Conservation (phyloP, 129 eudicot species). For the Escallonia rubra region DNA sequence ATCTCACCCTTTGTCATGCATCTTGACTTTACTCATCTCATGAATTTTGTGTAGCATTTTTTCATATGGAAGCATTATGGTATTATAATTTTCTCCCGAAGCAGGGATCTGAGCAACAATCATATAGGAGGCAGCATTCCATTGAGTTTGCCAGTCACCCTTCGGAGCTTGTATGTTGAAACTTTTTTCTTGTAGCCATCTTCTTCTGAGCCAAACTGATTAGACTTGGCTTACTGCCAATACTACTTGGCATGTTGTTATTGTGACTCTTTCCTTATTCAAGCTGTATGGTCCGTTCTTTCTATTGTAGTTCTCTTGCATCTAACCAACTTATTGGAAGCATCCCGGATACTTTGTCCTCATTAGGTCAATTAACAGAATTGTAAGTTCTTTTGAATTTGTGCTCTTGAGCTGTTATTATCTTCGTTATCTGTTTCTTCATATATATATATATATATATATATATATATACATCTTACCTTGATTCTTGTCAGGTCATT, state of each 20-base stretch:
- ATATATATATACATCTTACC: too few species aligned
- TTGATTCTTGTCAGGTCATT: constrained; percentile 44
- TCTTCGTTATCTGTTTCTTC: neutral
- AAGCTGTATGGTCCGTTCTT: neutral
- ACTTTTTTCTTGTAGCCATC: neutral
- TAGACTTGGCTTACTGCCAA: neutral
- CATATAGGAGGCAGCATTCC: constrained; percentile 89
- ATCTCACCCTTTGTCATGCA: neutral
- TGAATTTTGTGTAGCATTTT: neutral
- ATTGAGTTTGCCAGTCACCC: constrained; percentile 63
- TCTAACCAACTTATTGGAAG: constrained; percentile 69
- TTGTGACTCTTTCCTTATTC: constrained; percentile 2
- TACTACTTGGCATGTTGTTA: neutral
- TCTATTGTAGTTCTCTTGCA: constrained; percentile 47
- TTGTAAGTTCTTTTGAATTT: constrained; percentile 47
- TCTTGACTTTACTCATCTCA: neutral
- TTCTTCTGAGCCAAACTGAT: neutral
- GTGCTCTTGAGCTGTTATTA: neutral
- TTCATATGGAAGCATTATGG: neutral
- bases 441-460: too few species aligned
- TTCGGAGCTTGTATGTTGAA: constrained; percentile 64
- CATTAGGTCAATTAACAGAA: constrained; percentile 74
- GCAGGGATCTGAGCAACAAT: constrained; percentile 83
- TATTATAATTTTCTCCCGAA: neutral
- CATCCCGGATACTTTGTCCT: constrained; percentile 63